A percentile compares a stretch with the other conserved stretches of the same genome.
These are phyloP conservation scores for carrot (Daucus carota) DNA, from an alignment of 129 eudicot genomes.

Conservation along the genomic window DH1_v3.0 NC_030386.2:29650501-29651000, in stretches of 20 bases:
- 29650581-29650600: too few species aligned
- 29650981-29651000: conserved; percentile 11
- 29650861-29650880: background rate
- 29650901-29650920: background rate
- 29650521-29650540: too few species aligned
- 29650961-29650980: conserved; percentile 11
- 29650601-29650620: too few species aligned
- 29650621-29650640: too few species aligned
- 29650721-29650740: background rate
- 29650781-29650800: background rate
- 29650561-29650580: too few species aligned
- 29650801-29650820: background rate
- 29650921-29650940: background rate
- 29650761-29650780: background rate
- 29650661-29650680: too few species aligned
- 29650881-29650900: conserved; percentile 2
- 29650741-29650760: background rate
- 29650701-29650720: too few species aligned
- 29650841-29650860: background rate
- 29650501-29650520: too few species aligned
- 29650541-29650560: too few species aligned
- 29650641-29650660: too few species aligned
- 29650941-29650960: background rate
- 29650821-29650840: background rate
- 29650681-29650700: too few species aligned